These are phyloP conservation scores for Posidonia oceanica DNA, from an alignment of 116 monocot genomes.

Conservation along the genomic window DNA sequence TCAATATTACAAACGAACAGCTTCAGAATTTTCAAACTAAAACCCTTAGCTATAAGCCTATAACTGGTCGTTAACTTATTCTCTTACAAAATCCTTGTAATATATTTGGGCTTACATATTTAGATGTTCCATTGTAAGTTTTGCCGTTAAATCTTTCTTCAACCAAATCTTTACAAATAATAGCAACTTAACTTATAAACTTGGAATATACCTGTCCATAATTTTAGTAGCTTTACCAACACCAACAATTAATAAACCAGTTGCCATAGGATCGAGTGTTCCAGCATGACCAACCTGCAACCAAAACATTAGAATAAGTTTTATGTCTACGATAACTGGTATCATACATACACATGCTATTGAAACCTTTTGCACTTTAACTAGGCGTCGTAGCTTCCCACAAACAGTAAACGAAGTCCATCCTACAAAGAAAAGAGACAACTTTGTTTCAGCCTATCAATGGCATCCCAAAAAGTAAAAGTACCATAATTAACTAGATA, in stretches of 20 bases:
- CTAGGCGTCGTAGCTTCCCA: constrained; percentile 85
- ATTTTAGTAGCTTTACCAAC: constrained; percentile 98
- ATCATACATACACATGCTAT: neutral
- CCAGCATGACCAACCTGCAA: constrained; percentile 97
- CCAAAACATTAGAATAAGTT: neutral
- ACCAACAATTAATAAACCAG: constrained; percentile 91
- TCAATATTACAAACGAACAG: no score
- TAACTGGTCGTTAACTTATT: no score
- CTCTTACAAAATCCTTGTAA: no score
- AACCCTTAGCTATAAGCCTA: no score
- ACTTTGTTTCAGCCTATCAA: neutral
- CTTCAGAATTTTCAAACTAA: no score
- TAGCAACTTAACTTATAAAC: neutral
- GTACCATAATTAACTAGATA: no score
- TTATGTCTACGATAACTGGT: neutral
- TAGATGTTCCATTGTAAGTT: no score
- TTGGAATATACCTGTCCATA: constrained; percentile 50
- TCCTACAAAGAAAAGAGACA: constrained; percentile 23
- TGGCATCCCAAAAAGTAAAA: neutral
- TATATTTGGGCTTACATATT: no score
- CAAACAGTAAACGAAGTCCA: constrained; percentile 99
- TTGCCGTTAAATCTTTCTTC: no score
- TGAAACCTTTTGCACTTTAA: constrained; percentile 85
- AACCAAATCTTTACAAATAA: no score
- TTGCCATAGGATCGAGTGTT: constrained; percentile 98